A percentile compares a stretch with the other conserved stretches of the same genome.
These are phyloP conservation scores for Geosmithia morbida DNA, from an alignment of 2,329 filamentous ascomycete species.

Conservation along the genomic window DNA sequence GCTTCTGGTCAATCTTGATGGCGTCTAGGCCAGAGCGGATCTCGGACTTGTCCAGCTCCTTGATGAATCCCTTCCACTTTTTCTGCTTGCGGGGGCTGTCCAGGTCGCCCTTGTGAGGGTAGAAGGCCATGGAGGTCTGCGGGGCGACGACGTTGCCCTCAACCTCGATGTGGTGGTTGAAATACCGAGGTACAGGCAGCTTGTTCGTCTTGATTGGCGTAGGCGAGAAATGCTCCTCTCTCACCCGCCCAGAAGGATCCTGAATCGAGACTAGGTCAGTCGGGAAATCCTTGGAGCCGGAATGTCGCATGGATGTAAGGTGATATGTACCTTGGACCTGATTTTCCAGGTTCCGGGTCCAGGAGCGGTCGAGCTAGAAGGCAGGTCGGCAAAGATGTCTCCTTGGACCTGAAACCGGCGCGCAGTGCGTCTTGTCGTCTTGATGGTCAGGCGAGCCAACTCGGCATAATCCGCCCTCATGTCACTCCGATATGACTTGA, in stretches of 20 bases:
- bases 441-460: conserved; percentile 28
- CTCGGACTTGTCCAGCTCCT: conserved; percentile 42
- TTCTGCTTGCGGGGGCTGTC: conserved; percentile 36
- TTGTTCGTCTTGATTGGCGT: conserved; percentile 33
- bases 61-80: conserved; percentile 40
- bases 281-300: too few species aligned
- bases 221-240: conserved; percentile 23
- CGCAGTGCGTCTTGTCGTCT: conserved; percentile 25
- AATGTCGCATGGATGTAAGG: background rate
- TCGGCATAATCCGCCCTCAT: conserved; percentile 27
- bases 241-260: conserved; percentile 3
- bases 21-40: conserved; percentile 42
- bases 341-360: conserved; percentile 29
- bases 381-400: conserved; percentile 32
- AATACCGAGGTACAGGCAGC: conserved; percentile 40
- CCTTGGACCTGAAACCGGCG: conserved; percentile 23
- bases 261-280: background rate
- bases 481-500: conserved; percentile 24
- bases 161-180: conserved; percentile 46
- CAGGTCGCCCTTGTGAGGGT: conserved; percentile 43
- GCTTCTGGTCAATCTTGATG: conserved; percentile 35
- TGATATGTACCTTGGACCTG: conserved; percentile 30
- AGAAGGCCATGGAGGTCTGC: conserved; percentile 45
- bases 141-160: conserved; percentile 44
- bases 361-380: conserved; percentile 16